phyloP scores from a whole-genome alignment of 257 asterid species.

The Ocimum tenuiflorum region DNA sequence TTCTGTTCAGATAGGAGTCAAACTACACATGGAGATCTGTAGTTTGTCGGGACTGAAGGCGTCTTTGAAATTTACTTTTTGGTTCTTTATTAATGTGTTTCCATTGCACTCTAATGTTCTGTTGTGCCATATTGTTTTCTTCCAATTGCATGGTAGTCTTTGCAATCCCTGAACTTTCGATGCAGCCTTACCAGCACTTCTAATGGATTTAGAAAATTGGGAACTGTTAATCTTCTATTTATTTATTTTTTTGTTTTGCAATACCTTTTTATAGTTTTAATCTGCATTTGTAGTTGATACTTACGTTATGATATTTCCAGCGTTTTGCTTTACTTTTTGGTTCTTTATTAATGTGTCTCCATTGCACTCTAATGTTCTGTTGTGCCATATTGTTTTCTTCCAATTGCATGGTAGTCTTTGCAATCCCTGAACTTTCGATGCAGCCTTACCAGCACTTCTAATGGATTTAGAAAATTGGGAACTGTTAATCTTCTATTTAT shows the following conservation, averaged over 20 bases:
- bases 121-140: background rate
- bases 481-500: background rate
- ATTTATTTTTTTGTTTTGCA: background rate
- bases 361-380: background rate
- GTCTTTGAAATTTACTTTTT: too few relatives aligned
- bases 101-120: background rate
- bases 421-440: background rate
- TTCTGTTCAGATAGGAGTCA: too few relatives aligned
- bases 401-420: background rate
- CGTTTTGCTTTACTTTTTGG: conserved; percentile 39
- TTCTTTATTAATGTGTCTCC: too few relatives aligned
- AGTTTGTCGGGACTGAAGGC: too few relatives aligned
- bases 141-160: background rate
- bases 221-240: background rate
- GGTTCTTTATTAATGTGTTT: too few relatives aligned
- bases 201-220: background rate
- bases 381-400: background rate
- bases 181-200: background rate
- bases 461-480: background rate
- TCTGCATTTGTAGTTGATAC: background rate
- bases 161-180: background rate
- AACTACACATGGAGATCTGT: too few relatives aligned
- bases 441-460: background rate
- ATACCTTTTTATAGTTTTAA: background rate
- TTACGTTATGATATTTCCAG: conserved; percentile 30